These are phyloP conservation scores for Saccharum hybrid DNA, from an alignment of 202 grass and related monocot genomes.

Conservation along the genomic window DNA sequence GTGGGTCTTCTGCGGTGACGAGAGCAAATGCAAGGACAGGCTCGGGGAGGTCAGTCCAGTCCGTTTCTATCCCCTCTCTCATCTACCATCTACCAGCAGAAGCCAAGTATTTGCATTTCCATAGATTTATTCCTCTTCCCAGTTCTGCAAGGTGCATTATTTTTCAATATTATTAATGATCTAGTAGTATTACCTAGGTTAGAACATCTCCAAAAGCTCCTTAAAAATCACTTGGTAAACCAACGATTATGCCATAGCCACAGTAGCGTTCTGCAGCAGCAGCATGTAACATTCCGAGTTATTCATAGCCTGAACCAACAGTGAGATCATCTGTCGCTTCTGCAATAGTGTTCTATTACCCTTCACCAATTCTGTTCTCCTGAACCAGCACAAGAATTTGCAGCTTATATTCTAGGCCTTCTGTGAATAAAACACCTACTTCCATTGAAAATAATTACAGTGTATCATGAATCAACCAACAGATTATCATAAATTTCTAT, in stretches of 20 bases:
- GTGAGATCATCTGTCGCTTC: background rate
- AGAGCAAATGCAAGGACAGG: conserved; percentile 59
- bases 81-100: background rate
- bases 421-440: background rate
- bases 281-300: background rate
- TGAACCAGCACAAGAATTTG: background rate
- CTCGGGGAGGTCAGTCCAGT: conserved; percentile 68
- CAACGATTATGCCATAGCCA: background rate
- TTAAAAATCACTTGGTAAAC: background rate
- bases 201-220: background rate
- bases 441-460: background rate
- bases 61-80: background rate
- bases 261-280: background rate
- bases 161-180: conserved; percentile 4
- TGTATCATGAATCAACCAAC: background rate
- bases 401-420: background rate
- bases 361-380: background rate
- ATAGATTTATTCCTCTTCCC: background rate
- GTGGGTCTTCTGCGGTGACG: conserved; percentile 91
- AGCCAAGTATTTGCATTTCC: background rate
- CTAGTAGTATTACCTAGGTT: background rate
- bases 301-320: background rate
- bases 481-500: background rate
- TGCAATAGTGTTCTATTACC: background rate
- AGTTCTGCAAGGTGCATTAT: background rate